Evolutionary conservation across 495 filamentous ascomycete species (phyloP), one percentile per base, ranked within the genome.

Genomic region (Parmelia sp.): DNA sequence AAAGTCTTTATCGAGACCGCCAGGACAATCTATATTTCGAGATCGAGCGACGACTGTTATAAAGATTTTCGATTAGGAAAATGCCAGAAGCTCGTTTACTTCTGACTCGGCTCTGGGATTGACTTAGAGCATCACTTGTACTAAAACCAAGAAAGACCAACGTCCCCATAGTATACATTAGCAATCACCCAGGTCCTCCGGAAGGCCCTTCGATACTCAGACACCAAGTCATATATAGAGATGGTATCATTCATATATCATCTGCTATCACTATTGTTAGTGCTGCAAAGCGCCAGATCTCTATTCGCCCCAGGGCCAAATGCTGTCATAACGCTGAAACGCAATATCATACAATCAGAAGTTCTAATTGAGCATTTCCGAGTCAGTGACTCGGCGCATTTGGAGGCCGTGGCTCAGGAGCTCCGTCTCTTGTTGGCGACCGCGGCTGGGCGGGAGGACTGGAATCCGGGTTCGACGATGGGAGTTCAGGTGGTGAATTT

Each of bases 331-430:
- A 45, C 44, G 42, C 44, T 25, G 9, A 49, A 61, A 27, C 9
- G n/a, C 59, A 51, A 12, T 35, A 49, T 37, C 42, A 61, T 33
- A 8, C 42, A 61, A 33, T 51, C 35, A 23, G 51, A 17, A 47
- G 1, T 36, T 31, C 35, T 47, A n/a, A 49, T 51, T 37, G 19
- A 6, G 29, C 35, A 49, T 35, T 1, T 42, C 25, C 12, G 31
- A 29, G 25, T 60, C 37, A 63, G 17, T 56, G 47, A 56, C 25
- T 31, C n/a, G 49, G 19, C 19, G 40, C 49, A 37, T 63, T 40
- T 33, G 58, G 39, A 19, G 39, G 58, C 36, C 33, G 40, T 42
- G 61, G 49, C 27, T 63, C 51, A n/a, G 61, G 61, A 11, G 27
- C 25, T 23, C 25, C 47, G 42, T 63, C 25, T 14, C 15, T 33